Base-by-base conservation (phyloP, 2,329 filamentous ascomycete genomes). In the Aspergillus sp. region DNA sequence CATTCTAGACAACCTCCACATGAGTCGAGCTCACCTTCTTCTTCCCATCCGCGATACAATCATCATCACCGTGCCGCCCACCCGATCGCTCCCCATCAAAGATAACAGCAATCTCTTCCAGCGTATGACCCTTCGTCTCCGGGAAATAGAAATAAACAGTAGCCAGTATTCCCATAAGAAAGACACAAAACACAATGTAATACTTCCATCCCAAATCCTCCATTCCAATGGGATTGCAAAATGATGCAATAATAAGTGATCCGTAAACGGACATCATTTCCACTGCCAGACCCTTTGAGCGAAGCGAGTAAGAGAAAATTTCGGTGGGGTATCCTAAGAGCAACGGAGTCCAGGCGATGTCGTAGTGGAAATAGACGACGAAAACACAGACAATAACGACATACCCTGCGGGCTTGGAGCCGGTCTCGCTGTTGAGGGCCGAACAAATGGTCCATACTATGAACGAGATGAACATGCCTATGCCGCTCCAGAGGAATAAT, bases 261-360 rank as follows among this genome's bases (percentile, higher is more conserved):
- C 55, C 60, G 27, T 75, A 70, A 58, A 75, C 69, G 50, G 69
- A 72, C 41, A 74, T 64, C 65, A 71, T 72, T 70, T 75, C 73
- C 57, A 76, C 67, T 0, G 71, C 74, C 55, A 82, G 71, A 44
- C 81, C 81, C 71, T 81, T 81, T 60, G 80, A 78, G 53, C 81
- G 79, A 58, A 82, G 77, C 61, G 76, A 77, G 72, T 79, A 83
- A 3, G 81, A 80, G 59, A 82, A 69, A 62, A 83, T 82, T 63
- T 83, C 81, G 55, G 78, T 76, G 2, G 77, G 76, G 70, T 83
- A 78, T 3, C 71, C 70, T 8, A 75, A 69, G 15, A 77, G 66
- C 17, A 78, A 64, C 5, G 52, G 48, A 0, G 57, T 50, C 60
- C 57, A 62, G n/a, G 60, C 61, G 19, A 62, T 51, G 15, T 62